Evolutionary conservation across 768 basidiomycete species (phyloP), one percentile per base, ranked within the genome.

Genomic region (Hygrocybe coccinea): DNA sequence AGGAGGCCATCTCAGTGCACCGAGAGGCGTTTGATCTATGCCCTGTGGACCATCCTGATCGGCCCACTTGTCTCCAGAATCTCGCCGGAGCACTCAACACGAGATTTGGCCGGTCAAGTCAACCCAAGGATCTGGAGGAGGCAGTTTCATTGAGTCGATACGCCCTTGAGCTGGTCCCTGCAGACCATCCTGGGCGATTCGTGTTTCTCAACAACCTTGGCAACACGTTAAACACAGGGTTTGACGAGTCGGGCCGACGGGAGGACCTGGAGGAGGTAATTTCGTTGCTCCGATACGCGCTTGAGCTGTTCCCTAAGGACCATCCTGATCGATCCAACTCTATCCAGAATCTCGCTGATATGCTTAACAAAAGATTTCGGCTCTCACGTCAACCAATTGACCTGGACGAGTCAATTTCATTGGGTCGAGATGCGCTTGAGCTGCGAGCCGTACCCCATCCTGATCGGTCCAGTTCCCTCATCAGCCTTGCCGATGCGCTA

Each of bases 201-300:
- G 34, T 4, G 10, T 41, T 53, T 14, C 56, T 60, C 29, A 49
- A 49, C 37, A 59, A 54, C 35, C 62, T 64, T 38, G 62, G 46
- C 7, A 24, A 8, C 65, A 64, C 46, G 48, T 67, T 45, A 54
- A 60, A 63, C 44, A 56, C 39, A 47, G 63, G 69, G 17, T 72
- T 37, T 37, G 35, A n/a, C n/a, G 22, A 51, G 34, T 34, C 29
- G 34, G 61, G 9, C 47, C 55, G 44, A 25, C 14, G 1, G 3
- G 41, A 59, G 5, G 68, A 69, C 43, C 21, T 69, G 11, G 56
- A 71, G 0, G 68, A 61, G 21, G 61, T 69, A 3, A 64, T 71
- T 7, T 48, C 46, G 25, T 24, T 48, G 17, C 19, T 17, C 17
- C 19, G 19, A 48, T n/a, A 48, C n/a, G 46, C 46, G 19, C 46